phyloP scores from a whole-genome alignment of 108 stramenopile species.

The Mediolabrus comicus region DNA sequence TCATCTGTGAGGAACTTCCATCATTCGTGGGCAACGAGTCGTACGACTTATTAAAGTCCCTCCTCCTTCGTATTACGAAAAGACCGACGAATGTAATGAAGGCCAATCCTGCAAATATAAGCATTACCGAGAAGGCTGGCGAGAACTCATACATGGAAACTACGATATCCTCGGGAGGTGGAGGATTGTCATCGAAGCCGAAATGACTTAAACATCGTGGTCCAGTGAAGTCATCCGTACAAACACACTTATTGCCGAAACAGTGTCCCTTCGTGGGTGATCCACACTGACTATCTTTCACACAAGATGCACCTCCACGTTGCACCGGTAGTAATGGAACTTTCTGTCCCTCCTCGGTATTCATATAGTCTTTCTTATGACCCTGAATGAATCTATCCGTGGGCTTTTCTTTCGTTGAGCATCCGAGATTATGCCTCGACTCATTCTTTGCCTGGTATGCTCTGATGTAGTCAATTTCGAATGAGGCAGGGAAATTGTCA shows the following conservation, averaged over 20 bases:
- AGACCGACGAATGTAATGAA: conserved; percentile 30
- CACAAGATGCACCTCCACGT: conserved; percentile 67
- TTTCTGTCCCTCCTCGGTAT: conserved; percentile 54
- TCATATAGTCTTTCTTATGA: conserved; percentile 77
- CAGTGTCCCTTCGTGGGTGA: conserved; percentile 48
- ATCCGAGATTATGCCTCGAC: conserved; percentile 72
- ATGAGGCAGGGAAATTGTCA: conserved; percentile 84
- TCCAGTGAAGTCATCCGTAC: conserved; percentile 60
- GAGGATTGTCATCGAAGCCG: conserved; percentile 58
- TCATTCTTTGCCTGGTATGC: conserved; percentile 85
- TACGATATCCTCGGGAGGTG: conserved; percentile 13
- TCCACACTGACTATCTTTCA: conserved; percentile 54
- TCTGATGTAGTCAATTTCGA: conserved; percentile 88
- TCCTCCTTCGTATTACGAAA: conserved; percentile 23
- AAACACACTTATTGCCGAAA: conserved; percentile 51
- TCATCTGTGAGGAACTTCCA: no score
- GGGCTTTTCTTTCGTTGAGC: conserved; percentile 78
- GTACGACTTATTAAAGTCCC: conserved; percentile 19
- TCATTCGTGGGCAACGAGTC: conserved; percentile 17
- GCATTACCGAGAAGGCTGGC: conserved; percentile 18
- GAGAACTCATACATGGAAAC: conserved; percentile 13
- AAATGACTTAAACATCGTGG: conserved; percentile 72
- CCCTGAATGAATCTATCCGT: conserved; percentile 85
- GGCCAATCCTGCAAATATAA: conserved; percentile 22
- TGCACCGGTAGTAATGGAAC: conserved; percentile 57